Base-by-base conservation (phyloP, 805 yeast species). In the Crinitomyces ghanaensis region DNA sequence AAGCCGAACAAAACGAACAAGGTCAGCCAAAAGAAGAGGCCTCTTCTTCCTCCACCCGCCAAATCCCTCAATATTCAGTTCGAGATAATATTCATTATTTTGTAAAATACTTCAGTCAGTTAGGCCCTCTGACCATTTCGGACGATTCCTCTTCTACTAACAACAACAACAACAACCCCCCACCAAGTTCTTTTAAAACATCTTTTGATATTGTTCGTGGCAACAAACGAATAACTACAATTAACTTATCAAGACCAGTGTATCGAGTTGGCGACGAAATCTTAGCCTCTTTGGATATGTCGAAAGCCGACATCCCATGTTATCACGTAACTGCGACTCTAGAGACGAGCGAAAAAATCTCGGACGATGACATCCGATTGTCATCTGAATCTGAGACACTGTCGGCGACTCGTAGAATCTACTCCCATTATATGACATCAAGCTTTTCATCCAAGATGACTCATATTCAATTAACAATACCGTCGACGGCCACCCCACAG, bases 261-360 rank as follows among this genome's bases (percentile, higher is more conserved):
- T 50, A 48, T 19, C 39, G 66, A 13, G 52, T 62, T 3, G 67
- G 73, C 2, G 75, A 69, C 27, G 59, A 61, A 12, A 54, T 74
- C 6, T 58, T 60, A 14, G 39, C 68, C 5, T 48, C 44, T 13
- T 45, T 63, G 26, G 62, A 54, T 39, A 59, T 65, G 14, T 39
- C 50, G 5, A 42, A 52, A 8, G 51, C 59, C 2, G 41, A 36
- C 2, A 21, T 48, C 4, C 35, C 41, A 4, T 59, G 64, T 34
- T 45, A 54, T 28, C 66, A 60, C 36, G 53, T 69, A 2, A 62
- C 59, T 1, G 63, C 57, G 3, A 49, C 45, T 16, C 40, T 61
- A 11, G 66, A 62, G 37, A 57, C 62, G 4, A 47, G 49, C 3
- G 66, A 61, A 33, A 33, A 30, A 5, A 44, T 61, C 13, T n/a